phyloP scores from a whole-genome alignment of 495 filamentous ascomycete genomes.

The Filosporella fistucella region DNA sequence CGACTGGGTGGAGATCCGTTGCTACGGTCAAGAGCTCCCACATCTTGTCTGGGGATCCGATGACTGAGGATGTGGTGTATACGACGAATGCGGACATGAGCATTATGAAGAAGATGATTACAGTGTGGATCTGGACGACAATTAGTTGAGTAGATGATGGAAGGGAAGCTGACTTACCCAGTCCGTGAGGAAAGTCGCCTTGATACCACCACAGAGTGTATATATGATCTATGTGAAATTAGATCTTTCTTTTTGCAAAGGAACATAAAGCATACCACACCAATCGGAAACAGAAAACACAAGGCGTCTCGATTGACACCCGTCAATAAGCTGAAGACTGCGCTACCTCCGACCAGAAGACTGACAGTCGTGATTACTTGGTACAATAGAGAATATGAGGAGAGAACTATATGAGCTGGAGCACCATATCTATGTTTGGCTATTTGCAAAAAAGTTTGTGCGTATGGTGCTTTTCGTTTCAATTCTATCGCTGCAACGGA shows the following conservation, averaged over 20 bases:
- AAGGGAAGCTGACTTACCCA: too few species aligned
- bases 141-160: too few species aligned
- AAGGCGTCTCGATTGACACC: constrained; percentile 81
- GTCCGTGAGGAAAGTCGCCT: constrained; percentile 34
- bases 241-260: too few species aligned
- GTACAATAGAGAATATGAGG: constrained; percentile 76
- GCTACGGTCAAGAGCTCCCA: constrained; percentile 77
- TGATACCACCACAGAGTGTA: constrained; percentile 75
- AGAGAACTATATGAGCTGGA: constrained; percentile 47
- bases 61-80: constrained; percentile 67
- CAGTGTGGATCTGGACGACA: too few species aligned
- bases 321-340: constrained; percentile 78
- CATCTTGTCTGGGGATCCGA: constrained; percentile 77
- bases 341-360: constrained; percentile 86
- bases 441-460: constrained; percentile 77
- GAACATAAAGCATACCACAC: too few species aligned
- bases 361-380: constrained; percentile 88
- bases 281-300: constrained; percentile 85
- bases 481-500: constrained; percentile 86
- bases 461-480: constrained; percentile 82
- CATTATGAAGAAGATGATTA: constrained; percentile 83
- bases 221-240: too few species aligned
- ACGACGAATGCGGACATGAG: constrained; percentile 87
- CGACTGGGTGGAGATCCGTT: constrained; percentile 68
- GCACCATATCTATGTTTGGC: constrained; percentile 48